Conservation (phyloP, 164 flowering plant genomes). For the Magnolia officinalis region DNA sequence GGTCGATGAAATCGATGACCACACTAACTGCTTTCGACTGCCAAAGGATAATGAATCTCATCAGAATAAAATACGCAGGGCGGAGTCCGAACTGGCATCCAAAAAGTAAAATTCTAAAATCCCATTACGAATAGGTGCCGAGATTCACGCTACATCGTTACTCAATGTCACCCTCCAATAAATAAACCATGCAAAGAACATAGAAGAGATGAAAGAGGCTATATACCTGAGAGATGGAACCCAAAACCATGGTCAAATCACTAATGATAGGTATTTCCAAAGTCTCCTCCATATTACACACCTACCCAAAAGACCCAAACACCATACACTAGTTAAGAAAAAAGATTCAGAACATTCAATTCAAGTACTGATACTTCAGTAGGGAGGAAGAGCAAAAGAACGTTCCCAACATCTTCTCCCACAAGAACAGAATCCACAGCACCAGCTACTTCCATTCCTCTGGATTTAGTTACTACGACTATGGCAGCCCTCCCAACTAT, state of each 20-base stretch:
- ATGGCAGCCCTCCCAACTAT: conserved; percentile 73
- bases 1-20: conserved; percentile 78
- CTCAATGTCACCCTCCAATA: no score
- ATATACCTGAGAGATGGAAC: no score
- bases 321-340: no score
- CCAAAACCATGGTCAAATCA: no score
- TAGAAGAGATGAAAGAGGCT: no score
- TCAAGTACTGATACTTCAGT: not conserved
- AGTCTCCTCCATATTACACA: no score
- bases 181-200: no score
- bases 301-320: no score
- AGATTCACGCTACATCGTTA: not conserved
- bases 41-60: not conserved
- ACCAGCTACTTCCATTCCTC: conserved; percentile 95
- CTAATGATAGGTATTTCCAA: no score
- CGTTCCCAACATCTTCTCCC: conserved; percentile 85
- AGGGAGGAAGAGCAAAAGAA: conserved; percentile 11
- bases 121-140: not conserved
- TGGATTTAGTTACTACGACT: conserved; percentile 69
- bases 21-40: conserved; percentile 67
- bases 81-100: not conserved
- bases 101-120: not conserved
- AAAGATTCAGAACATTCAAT: no score
- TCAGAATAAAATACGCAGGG: not conserved
- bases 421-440: conserved; percentile 72